Percentiles rank a stretch among this genome's conserved stretches.
Conservation (phyloP, 2,329 filamentous ascomycete genomes). For the Penicillium occitanis region DNA sequence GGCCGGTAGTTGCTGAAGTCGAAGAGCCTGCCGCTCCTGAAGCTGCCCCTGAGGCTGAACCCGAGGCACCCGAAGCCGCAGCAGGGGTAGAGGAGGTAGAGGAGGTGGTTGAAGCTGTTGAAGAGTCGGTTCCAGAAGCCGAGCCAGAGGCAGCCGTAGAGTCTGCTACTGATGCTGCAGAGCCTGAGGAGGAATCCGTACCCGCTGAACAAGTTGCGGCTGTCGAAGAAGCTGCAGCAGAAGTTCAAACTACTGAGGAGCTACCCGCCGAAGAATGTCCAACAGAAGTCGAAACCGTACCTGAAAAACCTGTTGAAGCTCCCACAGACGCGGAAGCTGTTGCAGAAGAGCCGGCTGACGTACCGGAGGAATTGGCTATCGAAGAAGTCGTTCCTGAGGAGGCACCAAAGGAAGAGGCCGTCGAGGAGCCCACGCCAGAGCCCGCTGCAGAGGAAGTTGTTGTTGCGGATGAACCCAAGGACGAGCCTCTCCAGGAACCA, state of each 20-base stretch:
- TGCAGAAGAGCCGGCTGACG: constrained; percentile 20
- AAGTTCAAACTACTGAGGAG: constrained; percentile 3
- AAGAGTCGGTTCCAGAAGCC: constrained; percentile 1
- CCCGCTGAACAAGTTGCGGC: constrained; percentile 21
- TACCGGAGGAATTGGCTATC: constrained; percentile 21
- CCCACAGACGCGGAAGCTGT: constrained; percentile 20
- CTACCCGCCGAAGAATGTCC: background rate
- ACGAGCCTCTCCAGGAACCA: constrained; percentile 15
- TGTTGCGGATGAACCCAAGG: constrained; percentile 3
- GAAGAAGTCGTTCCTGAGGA: constrained; percentile 20
- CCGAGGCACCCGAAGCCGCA: background rate
- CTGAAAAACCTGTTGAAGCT: background rate
- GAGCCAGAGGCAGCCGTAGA: constrained; percentile 12
- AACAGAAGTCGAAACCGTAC: background rate
- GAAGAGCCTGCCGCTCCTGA: background rate
- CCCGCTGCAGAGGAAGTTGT: constrained; percentile 24
- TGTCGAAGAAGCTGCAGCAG: constrained; percentile 18
- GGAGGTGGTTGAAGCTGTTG: constrained; percentile 5
- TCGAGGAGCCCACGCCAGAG: constrained; percentile 22
- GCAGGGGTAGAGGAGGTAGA: constrained; percentile 17
- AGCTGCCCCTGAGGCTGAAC: constrained; percentile 2
- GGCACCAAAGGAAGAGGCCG: constrained; percentile 21
- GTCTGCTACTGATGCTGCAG: background rate
- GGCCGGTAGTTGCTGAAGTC: constrained; percentile 1
- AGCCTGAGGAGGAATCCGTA: constrained; percentile 2